Base-by-base conservation (phyloP, 352 stramenopile species). In the Pythium oligandrum region DNA sequence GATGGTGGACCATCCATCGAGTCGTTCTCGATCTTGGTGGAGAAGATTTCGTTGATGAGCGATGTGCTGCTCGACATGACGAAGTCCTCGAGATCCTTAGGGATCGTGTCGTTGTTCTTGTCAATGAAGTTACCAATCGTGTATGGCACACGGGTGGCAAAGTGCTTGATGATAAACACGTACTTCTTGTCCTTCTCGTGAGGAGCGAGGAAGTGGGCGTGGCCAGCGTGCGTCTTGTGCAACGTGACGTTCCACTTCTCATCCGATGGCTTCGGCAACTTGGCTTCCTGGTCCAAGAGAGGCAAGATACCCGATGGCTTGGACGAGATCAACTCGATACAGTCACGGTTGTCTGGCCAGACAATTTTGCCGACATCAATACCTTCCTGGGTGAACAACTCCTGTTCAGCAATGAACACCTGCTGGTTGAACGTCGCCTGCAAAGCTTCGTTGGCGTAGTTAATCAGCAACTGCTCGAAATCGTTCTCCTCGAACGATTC, bases 81-180 rank as follows among this genome's bases (percentile, higher is more conserved):
- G 51, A 97, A 86, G 40, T 96, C 81, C 42, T 89, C 72, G 26
- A 98, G 66, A 61, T 98, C 91, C 52, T 90, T 87, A 9, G 86
- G 86, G 48, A 98, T 91, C 51, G 86, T 95, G 64, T 99, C 96
- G 58, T 96, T 94, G 71, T 99, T 99, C 67, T 98, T 97, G 61
- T 98, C 85, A 39, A 98, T 88, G 63, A 99, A 99, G 51, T 95
- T 93, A 49, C 81, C 82, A 9, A 96, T 92, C 64, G 93, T 92
- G 74, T 99, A 99, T 35, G 84, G 85, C 26, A 99, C 96, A 39
- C 83, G 71, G 43, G 93, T 97, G 37, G 96, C 95, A 74, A 98
- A 99, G 77, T 99, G 96, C 51, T 95, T 88, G 46, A 99, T 88
- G 48, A 95, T 95, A 70, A 99, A 99, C 59, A 96, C 79, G 53